Evolutionary conservation across 306 rosid species (phyloP).

Genomic region (Heteromeles arbutifolia): DNA sequence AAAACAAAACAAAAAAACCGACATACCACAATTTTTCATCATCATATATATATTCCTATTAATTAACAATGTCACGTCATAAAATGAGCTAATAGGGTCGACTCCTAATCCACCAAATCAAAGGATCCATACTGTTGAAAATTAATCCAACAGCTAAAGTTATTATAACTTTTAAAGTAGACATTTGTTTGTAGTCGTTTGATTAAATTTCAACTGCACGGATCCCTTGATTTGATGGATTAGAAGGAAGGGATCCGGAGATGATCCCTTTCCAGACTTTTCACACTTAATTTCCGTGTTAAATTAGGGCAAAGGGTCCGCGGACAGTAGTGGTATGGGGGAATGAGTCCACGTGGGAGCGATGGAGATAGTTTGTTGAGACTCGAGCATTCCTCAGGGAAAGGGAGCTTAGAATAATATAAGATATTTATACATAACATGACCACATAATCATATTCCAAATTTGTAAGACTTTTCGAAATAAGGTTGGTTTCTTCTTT

Average conservation of each 20-base stretch:
- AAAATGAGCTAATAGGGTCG: background rate
- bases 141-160: no score
- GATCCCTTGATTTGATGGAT: fast-evolving
- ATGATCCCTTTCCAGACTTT: background rate
- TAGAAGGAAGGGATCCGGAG: fast-evolving
- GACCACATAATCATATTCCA: background rate
- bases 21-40: no score
- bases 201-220: fast-evolving
- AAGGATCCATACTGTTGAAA: fast-evolving
- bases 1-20: background rate
- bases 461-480: background rate
- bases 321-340: background rate
- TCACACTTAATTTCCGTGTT: background rate
- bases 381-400: no score
- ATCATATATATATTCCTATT: no score
- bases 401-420: background rate
- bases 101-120: background rate
- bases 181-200: fast-evolving
- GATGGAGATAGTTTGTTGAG: background rate
- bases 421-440: background rate
- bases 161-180: no score
- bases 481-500: background rate
- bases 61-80: background rate
- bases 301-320: background rate
- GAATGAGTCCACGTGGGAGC: background rate